Conservation (phyloP, 805 yeast genomes). For the Saccharomycopsis fermentans region DNA sequence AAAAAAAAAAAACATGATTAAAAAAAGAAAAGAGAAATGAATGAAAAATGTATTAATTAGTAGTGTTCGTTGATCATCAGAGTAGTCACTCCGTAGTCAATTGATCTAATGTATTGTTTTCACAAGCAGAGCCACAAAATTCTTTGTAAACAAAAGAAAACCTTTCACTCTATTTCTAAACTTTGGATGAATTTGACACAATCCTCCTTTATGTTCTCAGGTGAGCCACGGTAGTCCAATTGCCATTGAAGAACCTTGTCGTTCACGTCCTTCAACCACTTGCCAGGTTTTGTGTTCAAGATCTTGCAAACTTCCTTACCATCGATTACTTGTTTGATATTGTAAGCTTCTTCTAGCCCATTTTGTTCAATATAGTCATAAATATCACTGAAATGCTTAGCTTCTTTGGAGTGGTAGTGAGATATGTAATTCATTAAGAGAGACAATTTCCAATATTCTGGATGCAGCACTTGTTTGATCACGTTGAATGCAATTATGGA, state of each 20-base stretch:
- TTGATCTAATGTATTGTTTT: no score
- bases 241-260: constrained; percentile 63
- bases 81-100: no score
- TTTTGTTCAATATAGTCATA: constrained; percentile 25
- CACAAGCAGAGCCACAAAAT: no score
- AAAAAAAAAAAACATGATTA: no score
- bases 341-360: constrained; percentile 35
- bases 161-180: neutral
- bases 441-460: constrained; percentile 13
- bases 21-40: no score
- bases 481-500: constrained; percentile 12
- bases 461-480: constrained; percentile 4
- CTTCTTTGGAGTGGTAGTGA: constrained; percentile 13
- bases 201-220: constrained; percentile 28
- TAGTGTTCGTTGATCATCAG: no score
- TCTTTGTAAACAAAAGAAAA: no score
- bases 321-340: constrained; percentile 56
- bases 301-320: constrained; percentile 56
- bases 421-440: constrained; percentile 16
- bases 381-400: constrained; percentile 9
- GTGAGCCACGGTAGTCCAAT: constrained; percentile 57
- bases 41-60: no score
- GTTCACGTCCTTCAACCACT: constrained; percentile 63
- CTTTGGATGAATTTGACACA: neutral
- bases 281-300: constrained; percentile 63